phyloP scores from a whole-genome alignment of 176 grass and related monocot species.

The Hordeum marinum region DNA sequence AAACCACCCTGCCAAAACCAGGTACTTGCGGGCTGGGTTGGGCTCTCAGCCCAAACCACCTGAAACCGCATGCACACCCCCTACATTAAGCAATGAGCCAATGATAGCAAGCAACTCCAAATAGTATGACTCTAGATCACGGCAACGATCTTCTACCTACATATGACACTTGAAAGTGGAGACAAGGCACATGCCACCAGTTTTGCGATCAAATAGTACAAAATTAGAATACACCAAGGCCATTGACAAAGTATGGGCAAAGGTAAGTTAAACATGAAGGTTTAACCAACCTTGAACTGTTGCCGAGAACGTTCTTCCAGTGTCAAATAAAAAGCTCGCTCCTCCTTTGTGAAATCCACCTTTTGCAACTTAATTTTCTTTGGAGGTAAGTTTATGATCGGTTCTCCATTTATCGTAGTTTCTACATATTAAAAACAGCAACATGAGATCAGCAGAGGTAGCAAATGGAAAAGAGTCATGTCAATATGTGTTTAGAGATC shows the following conservation, averaged over 20 bases:
- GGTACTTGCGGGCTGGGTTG: not conserved
- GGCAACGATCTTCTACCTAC: not conserved
- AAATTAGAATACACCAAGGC: not conserved
- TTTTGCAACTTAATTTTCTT: constrained; percentile 81
- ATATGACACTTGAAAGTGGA: not conserved
- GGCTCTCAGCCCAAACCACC: not conserved
- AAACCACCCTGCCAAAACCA: not conserved
- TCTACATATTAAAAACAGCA: constrained; percentile 43
- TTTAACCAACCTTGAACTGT: constrained; percentile 82
- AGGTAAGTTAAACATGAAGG: not conserved
- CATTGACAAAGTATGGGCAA: not conserved
- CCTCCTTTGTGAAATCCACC: constrained; percentile 82
- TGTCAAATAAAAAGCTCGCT: constrained; percentile 84
- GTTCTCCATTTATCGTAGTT: constrained; percentile 79
- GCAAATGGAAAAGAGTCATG: not conserved
- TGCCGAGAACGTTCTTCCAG: constrained; percentile 86
- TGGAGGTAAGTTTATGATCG: constrained; percentile 87
- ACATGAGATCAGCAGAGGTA: constrained; percentile 19
- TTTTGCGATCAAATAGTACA: not conserved
- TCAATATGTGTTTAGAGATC: constrained; percentile 1
- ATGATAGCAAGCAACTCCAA: constrained; percentile 6
- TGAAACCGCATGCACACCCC: not conserved
- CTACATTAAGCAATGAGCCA: not conserved
- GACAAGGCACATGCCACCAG: not conserved
- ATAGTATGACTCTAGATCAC: not conserved